Evolutionary conservation across 2,329 filamentous ascomycete genomes (phyloP), one percentile per base, ranked within the genome.

Genomic region (Corynespora cassiicola): DNA sequence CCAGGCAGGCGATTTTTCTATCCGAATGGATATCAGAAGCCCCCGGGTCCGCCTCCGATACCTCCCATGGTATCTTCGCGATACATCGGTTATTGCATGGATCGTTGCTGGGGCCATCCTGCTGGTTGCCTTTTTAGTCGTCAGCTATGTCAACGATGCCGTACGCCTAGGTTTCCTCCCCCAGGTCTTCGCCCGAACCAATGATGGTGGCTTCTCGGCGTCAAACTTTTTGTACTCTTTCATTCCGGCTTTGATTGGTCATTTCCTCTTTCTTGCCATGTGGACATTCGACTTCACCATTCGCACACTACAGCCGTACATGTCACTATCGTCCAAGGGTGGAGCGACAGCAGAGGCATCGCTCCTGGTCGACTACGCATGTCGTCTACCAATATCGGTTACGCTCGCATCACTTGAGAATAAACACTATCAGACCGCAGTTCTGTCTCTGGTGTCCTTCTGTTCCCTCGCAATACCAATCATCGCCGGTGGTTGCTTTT

Each of bases 161-260:
- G 76, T 95, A 19, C 71, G 79, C 23, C 65, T 75, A 6, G 91
- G 90, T 7, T 96, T 95, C 65, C 66, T 77, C 6, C 90, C 91
- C 2, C 73, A 77, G 6, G 72, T 96, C 1, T 71, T 76, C 7
- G 82, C 85, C 0, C 72, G 75, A 3, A 82, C 88, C 1, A 73
- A 78, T 3, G 57, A 69, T 0, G 54, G 58, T 17, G 88, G 86
- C 12, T 96, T 95, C 68, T 95, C 89, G 1, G 76, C 88, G 1
- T 88, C 90, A 32, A 90, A 96, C 68, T 96, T 96, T 70, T 72
- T 96, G 33, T 96, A 90, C 73, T 83, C 81, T 45, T 90, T 91
- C 66, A 39, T 91, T 15, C 87, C 88, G 1, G 81, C 85, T 3
- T 53, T 87, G 0, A 61, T 90, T 18, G 88, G 84, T 4, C 80